Evolutionary conservation across 371 early-diverging fungal genomes (phyloP).

Genomic region (Mucor plumbeus): DNA sequence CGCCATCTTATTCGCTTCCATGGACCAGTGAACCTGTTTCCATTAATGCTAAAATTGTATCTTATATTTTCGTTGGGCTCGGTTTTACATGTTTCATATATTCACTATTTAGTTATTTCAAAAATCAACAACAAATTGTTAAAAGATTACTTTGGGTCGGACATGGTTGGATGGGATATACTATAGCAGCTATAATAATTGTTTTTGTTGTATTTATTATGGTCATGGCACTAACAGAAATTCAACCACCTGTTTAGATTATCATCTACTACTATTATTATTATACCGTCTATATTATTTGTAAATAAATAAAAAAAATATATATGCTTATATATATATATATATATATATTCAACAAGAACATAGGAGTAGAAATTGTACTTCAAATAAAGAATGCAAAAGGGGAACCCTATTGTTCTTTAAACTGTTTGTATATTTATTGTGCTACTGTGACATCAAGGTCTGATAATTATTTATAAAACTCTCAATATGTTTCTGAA

Average conservation of each 20-base stretch:
- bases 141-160: slow-evolving; percentile 41
- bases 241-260: background rate
- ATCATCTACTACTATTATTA: background rate
- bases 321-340: too few species aligned
- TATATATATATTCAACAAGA: background rate
- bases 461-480: too few species aligned
- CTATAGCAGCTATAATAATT: slow-evolving; percentile 39
- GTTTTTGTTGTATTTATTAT: slow-evolving; percentile 48
- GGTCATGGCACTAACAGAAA: slow-evolving; percentile 40
- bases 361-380: too few species aligned
- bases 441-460: too few species aligned
- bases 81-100: slow-evolving; percentile 40
- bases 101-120: slow-evolving; percentile 41
- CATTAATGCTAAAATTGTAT: slow-evolving; percentile 30
- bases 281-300: background rate
- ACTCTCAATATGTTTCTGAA: too few species aligned
- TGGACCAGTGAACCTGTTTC: slow-evolving; percentile 38
- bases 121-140: slow-evolving; percentile 42
- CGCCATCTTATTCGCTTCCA: slow-evolving; percentile 45
- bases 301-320: background rate
- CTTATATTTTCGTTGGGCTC: slow-evolving; percentile 43
- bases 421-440: too few species aligned
- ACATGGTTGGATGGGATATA: slow-evolving; percentile 48
- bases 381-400: too few species aligned
- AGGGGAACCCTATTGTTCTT: too few species aligned